phyloP scores from a whole-genome alignment of 345 rosid genomes.

The Lepidium didymum region DNA sequence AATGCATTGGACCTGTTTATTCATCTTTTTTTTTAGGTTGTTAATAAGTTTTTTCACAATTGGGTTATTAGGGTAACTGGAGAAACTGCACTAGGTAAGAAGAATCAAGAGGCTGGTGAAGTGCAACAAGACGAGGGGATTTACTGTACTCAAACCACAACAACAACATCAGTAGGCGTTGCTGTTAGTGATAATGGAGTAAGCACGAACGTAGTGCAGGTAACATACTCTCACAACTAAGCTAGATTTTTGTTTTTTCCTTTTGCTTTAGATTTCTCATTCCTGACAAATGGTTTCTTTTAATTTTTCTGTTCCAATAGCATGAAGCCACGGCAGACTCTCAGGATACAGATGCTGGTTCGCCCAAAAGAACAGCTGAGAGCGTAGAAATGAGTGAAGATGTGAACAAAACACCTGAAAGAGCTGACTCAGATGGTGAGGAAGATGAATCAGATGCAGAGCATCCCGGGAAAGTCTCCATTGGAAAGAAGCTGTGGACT shows the following conservation, averaged over 20 bases:
- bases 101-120: slow-evolving; percentile 29
- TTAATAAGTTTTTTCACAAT: background rate
- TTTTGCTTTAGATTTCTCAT: background rate
- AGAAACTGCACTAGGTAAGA: slow-evolving; percentile 3
- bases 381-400: slow-evolving; percentile 62
- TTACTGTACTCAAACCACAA: slow-evolving; percentile 32
- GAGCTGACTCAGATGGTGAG: slow-evolving; percentile 38
- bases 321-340: slow-evolving; percentile 30
- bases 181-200: slow-evolving; percentile 54
- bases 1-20: background rate
- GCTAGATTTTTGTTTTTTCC: background rate
- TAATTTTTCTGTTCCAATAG: slow-evolving; percentile 29
- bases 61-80: slow-evolving; percentile 19
- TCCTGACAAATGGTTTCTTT: background rate
- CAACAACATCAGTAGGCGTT: slow-evolving; percentile 34
- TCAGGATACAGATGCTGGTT: slow-evolving; percentile 36
- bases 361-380: slow-evolving; percentile 32
- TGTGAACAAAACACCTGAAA: slow-evolving; percentile 58
- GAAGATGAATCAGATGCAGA: slow-evolving; percentile 46
- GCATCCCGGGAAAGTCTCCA: slow-evolving; percentile 75
- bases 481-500: slow-evolving; percentile 92
- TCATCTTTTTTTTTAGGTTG: background rate
- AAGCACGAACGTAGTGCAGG: slow-evolving; percentile 43
- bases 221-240: slow-evolving; percentile 21
- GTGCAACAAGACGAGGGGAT: slow-evolving; percentile 32